Percentiles rank a stretch among this genome's conserved stretches.
These are phyloP conservation scores for Tuber melanosporum DNA, from an alignment of 495 filamentous ascomycete genomes.

Conservation along the genomic window DNA sequence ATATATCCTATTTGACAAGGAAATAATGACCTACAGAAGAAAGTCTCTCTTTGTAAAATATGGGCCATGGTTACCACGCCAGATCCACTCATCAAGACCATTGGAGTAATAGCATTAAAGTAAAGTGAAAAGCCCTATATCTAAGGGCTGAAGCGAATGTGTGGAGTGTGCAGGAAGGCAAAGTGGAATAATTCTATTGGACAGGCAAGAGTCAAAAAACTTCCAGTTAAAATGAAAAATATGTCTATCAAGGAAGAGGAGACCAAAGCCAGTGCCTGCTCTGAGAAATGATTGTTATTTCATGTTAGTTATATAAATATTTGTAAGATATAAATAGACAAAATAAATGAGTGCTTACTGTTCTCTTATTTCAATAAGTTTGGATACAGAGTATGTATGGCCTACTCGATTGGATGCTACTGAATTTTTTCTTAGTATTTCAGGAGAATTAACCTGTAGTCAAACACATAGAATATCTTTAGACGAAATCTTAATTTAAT, in stretches of 20 bases:
- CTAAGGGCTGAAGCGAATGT: slow-evolving; percentile 22
- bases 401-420: too few species aligned
- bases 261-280: neutral
- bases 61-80: neutral
- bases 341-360: neutral
- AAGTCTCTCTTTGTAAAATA: slow-evolving; percentile 8
- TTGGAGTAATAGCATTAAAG: slow-evolving; percentile 14
- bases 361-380: neutral
- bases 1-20: neutral
- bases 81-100: slow-evolving; percentile 16
- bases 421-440: too few species aligned
- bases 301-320: slow-evolving; percentile 4
- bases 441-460: too few species aligned
- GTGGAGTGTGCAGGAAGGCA: slow-evolving; percentile 24
- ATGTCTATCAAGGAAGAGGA: slow-evolving; percentile 28
- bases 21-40: neutral
- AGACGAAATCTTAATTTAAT: too few species aligned
- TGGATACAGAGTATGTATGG: too few species aligned
- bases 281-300: neutral
- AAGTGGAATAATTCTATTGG: slow-evolving; percentile 13
- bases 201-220: slow-evolving; percentile 21
- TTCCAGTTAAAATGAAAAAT: slow-evolving; percentile 15
- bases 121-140: slow-evolving; percentile 21
- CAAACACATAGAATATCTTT: too few species aligned
- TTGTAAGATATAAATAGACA: neutral